These are phyloP conservation scores for Aphanomyces euteiches DNA, from an alignment of 352 stramenopile genomes.

Conservation along the genomic window DNA sequence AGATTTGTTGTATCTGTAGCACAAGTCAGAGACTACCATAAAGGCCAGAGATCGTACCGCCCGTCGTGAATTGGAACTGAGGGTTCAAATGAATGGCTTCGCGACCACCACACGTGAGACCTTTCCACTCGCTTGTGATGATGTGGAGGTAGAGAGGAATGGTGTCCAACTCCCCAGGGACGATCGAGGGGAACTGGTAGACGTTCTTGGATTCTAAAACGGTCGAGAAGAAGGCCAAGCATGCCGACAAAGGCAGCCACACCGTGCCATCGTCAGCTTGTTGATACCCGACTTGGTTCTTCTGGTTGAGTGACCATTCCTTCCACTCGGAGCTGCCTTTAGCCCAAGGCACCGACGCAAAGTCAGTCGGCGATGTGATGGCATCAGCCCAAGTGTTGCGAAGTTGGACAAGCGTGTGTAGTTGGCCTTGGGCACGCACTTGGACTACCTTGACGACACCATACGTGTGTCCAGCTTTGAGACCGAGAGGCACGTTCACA, in stretches of 20 bases:
- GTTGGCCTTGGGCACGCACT: constrained; percentile 53
- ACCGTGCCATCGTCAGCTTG: constrained; percentile 75
- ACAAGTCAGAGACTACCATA: neutral
- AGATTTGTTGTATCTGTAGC: constrained; percentile 32
- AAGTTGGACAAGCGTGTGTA: constrained; percentile 60
- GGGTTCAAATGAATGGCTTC: constrained; percentile 82
- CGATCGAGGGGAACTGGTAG: constrained; percentile 76
- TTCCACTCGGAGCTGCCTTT: constrained; percentile 69
- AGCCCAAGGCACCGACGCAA: constrained; percentile 69
- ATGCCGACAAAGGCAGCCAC: constrained; percentile 79
- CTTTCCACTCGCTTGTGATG: constrained; percentile 72
- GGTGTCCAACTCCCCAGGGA: constrained; percentile 53
- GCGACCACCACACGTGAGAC: constrained; percentile 67
- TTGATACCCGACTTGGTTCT: constrained; percentile 70
- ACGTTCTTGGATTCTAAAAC: constrained; percentile 76
- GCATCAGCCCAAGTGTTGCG: constrained; percentile 79
- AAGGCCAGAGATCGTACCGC: constrained; percentile 32
- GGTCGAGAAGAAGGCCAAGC: constrained; percentile 74
- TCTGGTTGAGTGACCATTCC: constrained; percentile 62
- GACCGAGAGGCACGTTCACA: constrained; percentile 53
- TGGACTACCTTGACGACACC: constrained; percentile 75
- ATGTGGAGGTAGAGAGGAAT: constrained; percentile 59
- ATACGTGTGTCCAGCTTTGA: constrained; percentile 69
- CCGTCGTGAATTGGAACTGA: constrained; percentile 68
- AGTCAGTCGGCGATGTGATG: constrained; percentile 53